Conservation (phyloP, 2,329 filamentous ascomycete species). For the Alternaria rosae region DNA sequence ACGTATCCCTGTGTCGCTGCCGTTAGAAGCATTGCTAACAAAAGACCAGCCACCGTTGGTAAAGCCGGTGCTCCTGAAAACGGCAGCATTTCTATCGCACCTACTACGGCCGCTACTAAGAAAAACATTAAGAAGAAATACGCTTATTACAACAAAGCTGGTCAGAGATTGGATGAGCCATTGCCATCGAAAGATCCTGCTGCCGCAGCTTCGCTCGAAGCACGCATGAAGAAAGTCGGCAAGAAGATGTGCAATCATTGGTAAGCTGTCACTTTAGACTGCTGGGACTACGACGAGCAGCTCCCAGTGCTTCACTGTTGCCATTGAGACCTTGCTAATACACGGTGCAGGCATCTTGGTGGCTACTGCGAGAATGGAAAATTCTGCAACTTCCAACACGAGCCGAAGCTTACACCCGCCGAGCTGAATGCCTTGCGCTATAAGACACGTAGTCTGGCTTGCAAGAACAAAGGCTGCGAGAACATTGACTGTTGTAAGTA, state of each 20-base stretch:
- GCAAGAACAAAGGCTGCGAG: conserved; percentile 49
- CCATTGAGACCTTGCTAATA: neutral
- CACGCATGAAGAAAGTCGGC: conserved; percentile 39
- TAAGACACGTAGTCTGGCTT: conserved; percentile 52
- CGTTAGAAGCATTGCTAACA: conserved; percentile 1
- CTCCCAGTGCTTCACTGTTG: neutral
- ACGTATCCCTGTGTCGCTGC: neutral
- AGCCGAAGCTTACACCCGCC: conserved; percentile 46
- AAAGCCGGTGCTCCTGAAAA: conserved; percentile 39
- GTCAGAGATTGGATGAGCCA: conserved; percentile 52
- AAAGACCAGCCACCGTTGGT: conserved; percentile 54
- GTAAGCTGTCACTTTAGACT: neutral
- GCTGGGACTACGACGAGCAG: neutral
- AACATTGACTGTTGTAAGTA: conserved; percentile 53
- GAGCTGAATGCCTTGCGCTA: conserved; percentile 53
- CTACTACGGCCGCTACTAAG: conserved; percentile 20
- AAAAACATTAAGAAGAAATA: conserved; percentile 42
- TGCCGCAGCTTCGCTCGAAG: conserved; percentile 35
- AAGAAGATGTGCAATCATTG: conserved; percentile 48
- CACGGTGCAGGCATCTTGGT: conserved; percentile 32
- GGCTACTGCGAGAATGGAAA: conserved; percentile 51
- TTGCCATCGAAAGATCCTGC: conserved; percentile 43
- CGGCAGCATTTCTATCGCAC: conserved; percentile 52
- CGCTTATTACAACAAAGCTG: conserved; percentile 53
- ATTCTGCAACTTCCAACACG: conserved; percentile 55